These are phyloP conservation scores for Vaccinium myrtillus DNA, from an alignment of 148 eudicot genomes.

Conservation along the genomic window DNA sequence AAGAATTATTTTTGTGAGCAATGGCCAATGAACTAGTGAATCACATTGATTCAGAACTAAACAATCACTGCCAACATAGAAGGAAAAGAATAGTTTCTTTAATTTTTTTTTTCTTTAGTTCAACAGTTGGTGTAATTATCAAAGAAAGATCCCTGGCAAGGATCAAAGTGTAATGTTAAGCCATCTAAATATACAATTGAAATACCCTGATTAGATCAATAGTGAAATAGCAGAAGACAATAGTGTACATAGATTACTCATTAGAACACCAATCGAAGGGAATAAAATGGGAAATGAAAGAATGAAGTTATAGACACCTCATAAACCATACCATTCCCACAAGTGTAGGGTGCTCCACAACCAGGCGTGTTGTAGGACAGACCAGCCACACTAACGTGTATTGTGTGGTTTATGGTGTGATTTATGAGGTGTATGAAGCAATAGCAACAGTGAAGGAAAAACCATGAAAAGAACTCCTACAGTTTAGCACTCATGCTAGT, in stretches of 20 bases:
- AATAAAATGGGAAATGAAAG: not conserved
- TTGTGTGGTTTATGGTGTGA: not conserved
- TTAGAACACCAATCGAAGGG: not conserved
- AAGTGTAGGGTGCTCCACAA: not conserved
- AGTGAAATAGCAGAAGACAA: conserved; percentile 4
- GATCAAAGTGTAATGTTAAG: not conserved
- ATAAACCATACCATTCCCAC: not conserved
- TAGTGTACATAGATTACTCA: not conserved
- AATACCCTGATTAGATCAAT: not conserved
- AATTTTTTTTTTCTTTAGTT: not conserved
- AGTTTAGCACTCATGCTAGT: not conserved
- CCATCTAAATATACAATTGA: not conserved
- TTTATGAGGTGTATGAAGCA: not conserved
- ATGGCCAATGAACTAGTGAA: not conserved
- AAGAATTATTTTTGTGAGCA: conserved; percentile 2
- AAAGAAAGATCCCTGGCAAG: not conserved
- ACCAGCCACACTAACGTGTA: not conserved
- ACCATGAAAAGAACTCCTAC: not conserved
- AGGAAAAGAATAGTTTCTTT: not conserved
- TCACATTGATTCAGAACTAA: not conserved
- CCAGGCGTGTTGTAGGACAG: not conserved
- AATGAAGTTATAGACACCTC: not conserved
- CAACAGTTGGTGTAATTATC: not conserved
- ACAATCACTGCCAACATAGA: not conserved
- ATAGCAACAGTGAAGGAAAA: not conserved